A percentile compares a stretch with the other conserved stretches of the same genome.
Conservation (phyloP, 169 alveolate genomes). For the Cystoisospora suis region DNA sequence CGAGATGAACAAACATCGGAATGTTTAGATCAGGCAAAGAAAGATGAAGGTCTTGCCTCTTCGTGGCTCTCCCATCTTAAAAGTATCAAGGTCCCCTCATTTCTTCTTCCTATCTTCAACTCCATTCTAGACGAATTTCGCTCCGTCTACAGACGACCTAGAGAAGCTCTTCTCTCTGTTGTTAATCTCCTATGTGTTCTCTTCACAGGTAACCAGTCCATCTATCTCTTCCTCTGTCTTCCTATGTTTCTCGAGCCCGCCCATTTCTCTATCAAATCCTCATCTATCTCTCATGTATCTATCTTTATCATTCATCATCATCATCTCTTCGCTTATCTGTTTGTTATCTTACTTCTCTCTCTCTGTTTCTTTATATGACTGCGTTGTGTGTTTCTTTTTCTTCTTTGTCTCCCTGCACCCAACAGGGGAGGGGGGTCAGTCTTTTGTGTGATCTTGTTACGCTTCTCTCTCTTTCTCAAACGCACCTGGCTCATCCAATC, state of each 20-base stretch:
- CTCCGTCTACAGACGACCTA: slow-evolving; percentile 13
- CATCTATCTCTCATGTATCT: neutral
- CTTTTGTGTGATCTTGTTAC: too few species aligned
- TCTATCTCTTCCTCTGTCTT: too few species aligned
- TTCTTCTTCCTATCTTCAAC: neutral
- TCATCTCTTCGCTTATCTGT: neutral
- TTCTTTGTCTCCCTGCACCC: too few species aligned
- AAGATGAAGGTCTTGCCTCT: too few species aligned
- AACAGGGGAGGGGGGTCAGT: too few species aligned
- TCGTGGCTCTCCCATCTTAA: too few species aligned
- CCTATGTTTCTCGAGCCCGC: neutral
- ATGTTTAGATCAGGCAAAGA: neutral
- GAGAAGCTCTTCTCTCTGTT: slow-evolving; percentile 15
- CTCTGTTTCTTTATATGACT: neutral
- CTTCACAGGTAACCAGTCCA: neutral
- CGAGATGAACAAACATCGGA: neutral
- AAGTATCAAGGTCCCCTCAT: neutral
- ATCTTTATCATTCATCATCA: neutral
- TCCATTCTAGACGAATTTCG: neutral
- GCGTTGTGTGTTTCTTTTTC: neutral
- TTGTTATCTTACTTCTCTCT: neutral
- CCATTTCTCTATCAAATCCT: neutral
- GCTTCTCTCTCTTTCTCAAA: too few species aligned
- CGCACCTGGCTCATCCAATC: too few species aligned
- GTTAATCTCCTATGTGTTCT: slow-evolving; percentile 31